Evolutionary conservation across 768 basidiomycete genomes (phyloP).

Genomic region (Boletus sp.): DNA sequence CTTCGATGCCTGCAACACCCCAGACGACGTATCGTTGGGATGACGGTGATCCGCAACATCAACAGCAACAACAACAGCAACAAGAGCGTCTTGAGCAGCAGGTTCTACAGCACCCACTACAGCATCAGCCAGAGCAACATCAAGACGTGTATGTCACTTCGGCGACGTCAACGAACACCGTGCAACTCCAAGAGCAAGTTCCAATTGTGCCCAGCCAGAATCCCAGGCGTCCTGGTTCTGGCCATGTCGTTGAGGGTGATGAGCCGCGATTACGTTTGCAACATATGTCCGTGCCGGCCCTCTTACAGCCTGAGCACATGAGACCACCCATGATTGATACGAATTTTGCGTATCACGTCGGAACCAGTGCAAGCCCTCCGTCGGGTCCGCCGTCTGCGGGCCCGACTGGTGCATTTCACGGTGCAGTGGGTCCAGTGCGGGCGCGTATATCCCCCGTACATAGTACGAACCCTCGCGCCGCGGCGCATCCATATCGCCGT

Average conservation of each 20-base stretch:
- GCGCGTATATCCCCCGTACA: slow-evolving; percentile 28
- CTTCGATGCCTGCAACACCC: slow-evolving; percentile 50
- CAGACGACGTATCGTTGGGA: slow-evolving; percentile 41
- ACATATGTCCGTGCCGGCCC: slow-evolving; percentile 20
- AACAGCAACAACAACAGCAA: slow-evolving; percentile 30
- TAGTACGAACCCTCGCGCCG: slow-evolving; percentile 15
- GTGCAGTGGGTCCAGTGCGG: slow-evolving; percentile 25
- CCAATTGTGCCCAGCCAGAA: slow-evolving; percentile 33
- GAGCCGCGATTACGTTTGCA: slow-evolving; percentile 24
- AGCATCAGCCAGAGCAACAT: slow-evolving; percentile 32
- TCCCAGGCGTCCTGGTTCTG: slow-evolving; percentile 18
- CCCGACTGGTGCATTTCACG: slow-evolving; percentile 13
- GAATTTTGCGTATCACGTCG: slow-evolving; percentile 24
- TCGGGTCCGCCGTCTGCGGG: slow-evolving; percentile 33
- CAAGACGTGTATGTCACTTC: slow-evolving; percentile 23
- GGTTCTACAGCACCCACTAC: slow-evolving; percentile 39
- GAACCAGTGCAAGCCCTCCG: slow-evolving; percentile 29
- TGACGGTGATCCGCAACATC: slow-evolving; percentile 34
- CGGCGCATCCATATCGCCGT: slow-evolving; percentile 30
- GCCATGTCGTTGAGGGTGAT: slow-evolving; percentile 24
- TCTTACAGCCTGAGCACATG: slow-evolving; percentile 29
- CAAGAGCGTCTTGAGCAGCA: slow-evolving; percentile 37
- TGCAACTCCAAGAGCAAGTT: slow-evolving; percentile 28
- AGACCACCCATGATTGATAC: slow-evolving; percentile 37
- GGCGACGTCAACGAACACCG: slow-evolving; percentile 11